Evolutionary conservation across 2,329 filamentous ascomycete genomes (phyloP).

Genomic region (Colletotrichum orbiculare): DNA sequence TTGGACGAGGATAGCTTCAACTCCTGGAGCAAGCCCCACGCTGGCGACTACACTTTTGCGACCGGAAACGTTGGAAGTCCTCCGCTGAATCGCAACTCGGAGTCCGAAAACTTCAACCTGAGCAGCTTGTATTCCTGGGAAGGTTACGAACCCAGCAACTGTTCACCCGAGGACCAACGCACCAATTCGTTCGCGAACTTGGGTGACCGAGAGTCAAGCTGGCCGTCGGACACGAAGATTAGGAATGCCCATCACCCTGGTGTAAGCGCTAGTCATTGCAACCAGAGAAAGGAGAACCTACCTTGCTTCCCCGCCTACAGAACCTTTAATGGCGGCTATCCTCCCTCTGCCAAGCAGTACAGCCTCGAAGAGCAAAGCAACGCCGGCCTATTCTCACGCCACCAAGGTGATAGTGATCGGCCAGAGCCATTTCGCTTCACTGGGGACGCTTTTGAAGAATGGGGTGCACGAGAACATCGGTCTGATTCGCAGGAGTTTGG

Average conservation of each 20-base stretch:
- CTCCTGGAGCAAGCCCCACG: constrained; percentile 22
- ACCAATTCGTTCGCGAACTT: not conserved
- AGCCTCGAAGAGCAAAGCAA: not conserved
- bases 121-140: constrained; percentile 2
- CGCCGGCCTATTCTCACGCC: not conserved
- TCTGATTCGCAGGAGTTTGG: no score
- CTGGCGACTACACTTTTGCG: not conserved
- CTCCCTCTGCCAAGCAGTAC: not conserved
- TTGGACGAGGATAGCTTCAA: constrained; percentile 32
- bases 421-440: no score
- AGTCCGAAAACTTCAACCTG: not conserved
- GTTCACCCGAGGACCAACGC: not conserved
- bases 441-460: no score
- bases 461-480: no score
- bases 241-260: no score
- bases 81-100: not conserved
- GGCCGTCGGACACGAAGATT: no score
- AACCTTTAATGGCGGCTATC: not conserved
- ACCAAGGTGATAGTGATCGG: not conserved
- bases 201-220: no score
- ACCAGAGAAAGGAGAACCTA: constrained; percentile 28
- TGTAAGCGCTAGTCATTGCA: not conserved
- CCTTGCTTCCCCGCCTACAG: not conserved
- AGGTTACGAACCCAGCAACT: not conserved
- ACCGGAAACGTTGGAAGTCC: not conserved